Evolutionary conservation across 352 stramenopile species (phyloP), one percentile per base, ranked within the genome.

Genomic region (Globisporangium nunn): DNA sequence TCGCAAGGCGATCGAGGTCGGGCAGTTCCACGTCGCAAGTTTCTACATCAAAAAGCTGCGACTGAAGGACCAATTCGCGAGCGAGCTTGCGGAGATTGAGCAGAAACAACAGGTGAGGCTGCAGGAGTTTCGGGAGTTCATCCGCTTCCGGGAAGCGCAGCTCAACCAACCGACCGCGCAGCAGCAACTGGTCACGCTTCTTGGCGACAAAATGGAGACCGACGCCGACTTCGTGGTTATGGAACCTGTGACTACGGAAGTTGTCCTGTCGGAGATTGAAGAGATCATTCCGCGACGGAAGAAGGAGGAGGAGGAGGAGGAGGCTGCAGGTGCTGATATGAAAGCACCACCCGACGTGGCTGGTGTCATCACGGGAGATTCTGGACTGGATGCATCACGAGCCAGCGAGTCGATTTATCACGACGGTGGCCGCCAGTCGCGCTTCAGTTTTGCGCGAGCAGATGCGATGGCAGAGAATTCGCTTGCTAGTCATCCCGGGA

Each of bases 41-140:
- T 79, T 67, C 12, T 94, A 91, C 64, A 92, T 94, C 54, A 92
- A 89, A 57, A 88, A 81, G 58, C 67, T 91, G 52, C 79, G 80
- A 52, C 64, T 94, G 30, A 74, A 80, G 18, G 74, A 85, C 1
- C 50, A 67, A 33, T 94, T 90, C 62, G 47, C 48, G 2, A 50
- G 67, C 1, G 84, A 92, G n/a, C 64, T 92, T 8, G 68, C 57
- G 28, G 50, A 69, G 54, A 94, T 94, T 28, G 64, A 85, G 48
- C 66, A 72, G 39, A 61, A 74, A n/a, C 70, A 88, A 28, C 69
- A 78, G 39, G 64, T 43, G 45, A 70, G 72, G 37, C 47, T 86
- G 30, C 50, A 63, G 0, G 71, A 90, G 48, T 93, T 93, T 52
- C 81, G 78, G 37, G 64, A 78, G 54, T 88, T 88, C 49, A 52